Conservation (phyloP, 345 rosid species). For the Chamaenerion angustifolium region DNA sequence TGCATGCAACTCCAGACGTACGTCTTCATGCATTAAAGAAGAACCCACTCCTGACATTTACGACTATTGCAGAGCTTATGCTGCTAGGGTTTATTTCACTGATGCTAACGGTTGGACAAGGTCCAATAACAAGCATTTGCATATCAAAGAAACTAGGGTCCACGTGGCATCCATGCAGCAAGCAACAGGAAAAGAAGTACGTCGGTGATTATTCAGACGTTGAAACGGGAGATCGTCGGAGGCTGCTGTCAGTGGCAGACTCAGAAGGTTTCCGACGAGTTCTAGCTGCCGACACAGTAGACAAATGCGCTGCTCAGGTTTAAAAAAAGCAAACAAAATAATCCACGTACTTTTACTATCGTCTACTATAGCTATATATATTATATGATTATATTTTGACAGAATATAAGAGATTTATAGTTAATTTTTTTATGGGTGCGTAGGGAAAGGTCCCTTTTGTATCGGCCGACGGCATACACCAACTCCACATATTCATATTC, state of each 20-base stretch:
- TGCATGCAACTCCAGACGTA: too few relatives aligned
- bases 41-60: too few relatives aligned
- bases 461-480: conserved; percentile 70
- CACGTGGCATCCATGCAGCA: conserved; percentile 57
- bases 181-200: background rate
- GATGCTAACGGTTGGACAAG: conserved; percentile 47
- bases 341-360: too few relatives aligned
- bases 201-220: background rate
- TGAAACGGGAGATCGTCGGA: conserved; percentile 21
- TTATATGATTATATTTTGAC: too few relatives aligned
- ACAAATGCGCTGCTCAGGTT: conserved; percentile 5
- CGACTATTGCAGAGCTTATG: conserved; percentile 52
- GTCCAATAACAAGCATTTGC: conserved; percentile 34
- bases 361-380: background rate
- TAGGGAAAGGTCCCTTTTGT: conserved; percentile 76
- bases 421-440: background rate
- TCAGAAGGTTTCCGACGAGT: conserved; percentile 10
- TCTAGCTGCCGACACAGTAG: conserved; percentile 5
- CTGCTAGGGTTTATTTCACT: conserved; percentile 67
- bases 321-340: background rate
- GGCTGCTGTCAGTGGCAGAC: conserved; percentile 18
- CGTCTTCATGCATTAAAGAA: background rate
- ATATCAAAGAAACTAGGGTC: conserved; percentile 30
- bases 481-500: conserved; percentile 85
- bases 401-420: too few relatives aligned